A percentile compares a stretch with the other conserved stretches of the same genome.
Evolutionary conservation across 1,139 yeast species (phyloP).

Genomic region (Blastobotrys capitulatus): DNA sequence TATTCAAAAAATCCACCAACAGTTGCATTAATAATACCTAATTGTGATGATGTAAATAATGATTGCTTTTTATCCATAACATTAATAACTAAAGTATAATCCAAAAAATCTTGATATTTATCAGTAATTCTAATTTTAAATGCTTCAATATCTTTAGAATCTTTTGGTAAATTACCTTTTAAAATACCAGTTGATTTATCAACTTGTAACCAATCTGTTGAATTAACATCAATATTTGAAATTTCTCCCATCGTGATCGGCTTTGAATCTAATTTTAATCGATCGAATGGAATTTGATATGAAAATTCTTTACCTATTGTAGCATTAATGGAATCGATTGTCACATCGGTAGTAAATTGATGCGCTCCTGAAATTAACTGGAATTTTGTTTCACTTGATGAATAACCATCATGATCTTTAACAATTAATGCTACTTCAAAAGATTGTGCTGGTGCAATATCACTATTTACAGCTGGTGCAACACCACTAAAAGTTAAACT

Average conservation of each 20-base stretch:
- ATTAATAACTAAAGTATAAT: conserved; percentile 48
- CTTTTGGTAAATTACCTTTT: conserved; percentile 51
- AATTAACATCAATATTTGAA: conserved; percentile 44
- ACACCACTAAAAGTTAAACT: conserved; percentile 71
- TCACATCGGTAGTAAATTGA: conserved; percentile 58
- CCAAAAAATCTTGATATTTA: conserved; percentile 57
- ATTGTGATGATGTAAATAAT: conserved; percentile 24
- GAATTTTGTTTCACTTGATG: conserved; percentile 69
- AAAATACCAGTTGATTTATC: conserved; percentile 37
- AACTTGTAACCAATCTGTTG: conserved; percentile 49
- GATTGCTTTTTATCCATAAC: conserved; percentile 28
- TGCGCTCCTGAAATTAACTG: conserved; percentile 83
- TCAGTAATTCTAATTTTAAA: conserved; percentile 60
- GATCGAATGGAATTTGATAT: conserved; percentile 53
- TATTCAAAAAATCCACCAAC: conserved; percentile 51
- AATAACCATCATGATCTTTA: conserved; percentile 67
- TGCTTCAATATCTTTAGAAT: conserved; percentile 34
- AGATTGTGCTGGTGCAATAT: conserved; percentile 77
- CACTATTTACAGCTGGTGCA: conserved; percentile 80
- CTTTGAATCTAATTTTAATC: conserved; percentile 56
- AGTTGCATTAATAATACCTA: conserved; percentile 55
- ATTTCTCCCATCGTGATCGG: conserved; percentile 48
- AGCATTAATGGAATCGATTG: conserved; percentile 49
- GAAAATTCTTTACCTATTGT: conserved; percentile 53
- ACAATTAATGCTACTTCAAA: conserved; percentile 76